These are phyloP conservation scores for Candida sanyiensis DNA, from an alignment of 805 yeast genomes.

Conservation along the genomic window DNA sequence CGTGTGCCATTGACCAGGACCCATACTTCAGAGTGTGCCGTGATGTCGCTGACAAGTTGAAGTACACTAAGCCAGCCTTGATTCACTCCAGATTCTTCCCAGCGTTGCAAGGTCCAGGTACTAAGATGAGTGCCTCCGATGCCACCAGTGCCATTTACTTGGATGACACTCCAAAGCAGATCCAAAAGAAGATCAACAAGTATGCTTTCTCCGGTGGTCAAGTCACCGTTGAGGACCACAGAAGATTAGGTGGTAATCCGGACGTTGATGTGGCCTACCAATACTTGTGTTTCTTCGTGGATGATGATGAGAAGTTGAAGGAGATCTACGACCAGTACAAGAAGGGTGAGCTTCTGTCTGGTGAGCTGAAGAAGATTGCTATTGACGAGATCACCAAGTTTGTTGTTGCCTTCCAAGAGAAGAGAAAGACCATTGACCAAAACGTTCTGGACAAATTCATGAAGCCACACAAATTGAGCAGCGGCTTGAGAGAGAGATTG, in stretches of 20 bases:
- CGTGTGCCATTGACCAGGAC: conserved; percentile 99
- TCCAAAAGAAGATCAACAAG: conserved; percentile 91
- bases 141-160: conserved; percentile 87
- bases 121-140: conserved; percentile 96
- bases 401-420: conserved; percentile 76
- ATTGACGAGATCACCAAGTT: conserved; percentile 74
- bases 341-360: conserved; percentile 78
- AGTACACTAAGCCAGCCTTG: conserved; percentile 84
- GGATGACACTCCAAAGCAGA: conserved; percentile 91
- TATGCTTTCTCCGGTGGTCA: conserved; percentile 96
- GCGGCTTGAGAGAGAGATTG: conserved; percentile 67
- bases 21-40: conserved; percentile 97
- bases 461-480: conserved; percentile 76
- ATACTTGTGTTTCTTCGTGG: conserved; percentile 81
- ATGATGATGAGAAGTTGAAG: conserved; percentile 77
- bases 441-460: conserved; percentile 60
- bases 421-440: conserved; percentile 62
- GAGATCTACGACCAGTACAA: conserved; percentile 59
- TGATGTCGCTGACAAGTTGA: conserved; percentile 93
- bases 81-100: conserved; percentile 96
- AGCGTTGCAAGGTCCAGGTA: conserved; percentile 91
- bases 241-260: conserved; percentile 86
- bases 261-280: conserved; percentile 95
- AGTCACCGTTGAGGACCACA: conserved; percentile 83
- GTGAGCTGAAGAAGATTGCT: conserved; percentile 88